Evolutionary conservation across 352 stramenopile species (phyloP), one percentile per base, ranked within the genome.

Genomic region (Aphanomyces euteiches): DNA sequence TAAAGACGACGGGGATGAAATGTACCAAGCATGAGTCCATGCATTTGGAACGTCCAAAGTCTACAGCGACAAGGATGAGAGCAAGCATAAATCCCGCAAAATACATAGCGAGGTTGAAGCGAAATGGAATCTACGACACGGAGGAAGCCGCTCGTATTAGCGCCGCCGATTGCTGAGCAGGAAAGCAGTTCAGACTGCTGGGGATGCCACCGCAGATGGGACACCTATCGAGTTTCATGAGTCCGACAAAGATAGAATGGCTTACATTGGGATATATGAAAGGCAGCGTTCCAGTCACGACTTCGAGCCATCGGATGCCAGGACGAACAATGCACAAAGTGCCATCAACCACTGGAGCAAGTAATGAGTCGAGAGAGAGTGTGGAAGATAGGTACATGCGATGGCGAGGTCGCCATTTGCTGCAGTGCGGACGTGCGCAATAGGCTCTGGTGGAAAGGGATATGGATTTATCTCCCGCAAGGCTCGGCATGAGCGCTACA

Each of bases 11-110:
- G 28, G 28, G 3, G 37, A 67, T 15, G 54, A 7, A 36, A 59
- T 38, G 10, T 47, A 70, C 64, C 64, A 70, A 7, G 47, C 19
- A 21, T 61, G 48, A 21, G 17, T 15, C 64, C 64, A 70, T 39
- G 47, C 64, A 43, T 70, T 50, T 8, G 17, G 45, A 36, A 45
- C 17, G 3, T 21, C 7, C n/a, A 41, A n/a, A 36, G 21, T 56
- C 59, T 67, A 56, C 5, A 53, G 12, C 7, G 39, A 7, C 15
- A 6, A 50, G 4, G 37, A 59, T 38, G 28, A 45, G 4, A 17
- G 40, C 38, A 19, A 13, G 59, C 17, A 41, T 37, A 28, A 28
- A 28, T 28, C 28, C 28, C 28, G 28, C 28, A 2, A 2, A 28
- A 28, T 67, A 67, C 59, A 19, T 67, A 56, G 21, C 47, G 10